phyloP scores from a whole-genome alignment of 1,284 basidiomycete genomes.

The Microstroma glucosiphilum region DNA sequence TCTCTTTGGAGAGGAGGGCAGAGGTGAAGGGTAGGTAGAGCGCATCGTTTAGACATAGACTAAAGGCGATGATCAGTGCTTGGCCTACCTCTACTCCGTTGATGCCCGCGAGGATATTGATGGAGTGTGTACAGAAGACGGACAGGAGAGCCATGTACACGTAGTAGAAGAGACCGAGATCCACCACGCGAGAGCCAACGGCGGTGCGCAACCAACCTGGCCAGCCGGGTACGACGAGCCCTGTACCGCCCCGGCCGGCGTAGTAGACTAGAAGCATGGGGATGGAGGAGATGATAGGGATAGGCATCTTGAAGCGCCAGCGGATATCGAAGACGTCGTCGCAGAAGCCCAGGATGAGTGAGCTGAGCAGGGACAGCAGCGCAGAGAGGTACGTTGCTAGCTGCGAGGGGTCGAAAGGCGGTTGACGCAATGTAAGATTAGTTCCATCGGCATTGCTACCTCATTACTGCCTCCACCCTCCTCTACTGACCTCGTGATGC shows the following conservation, averaged over 20 bases:
- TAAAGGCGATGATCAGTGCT: conserved; percentile 82
- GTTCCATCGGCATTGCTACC: too few relatives aligned
- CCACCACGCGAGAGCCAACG: conserved; percentile 66
- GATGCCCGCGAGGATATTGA: conserved; percentile 97
- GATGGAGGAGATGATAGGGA: conserved; percentile 85
- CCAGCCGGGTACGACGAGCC: conserved; percentile 78
- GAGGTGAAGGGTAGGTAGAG: conserved; percentile 58
- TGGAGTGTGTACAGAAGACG: conserved; percentile 94
- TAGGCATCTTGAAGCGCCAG: conserved; percentile 96
- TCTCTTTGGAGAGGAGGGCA: not conserved
- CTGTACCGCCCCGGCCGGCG: conserved; percentile 83
- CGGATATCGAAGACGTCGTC: conserved; percentile 98
- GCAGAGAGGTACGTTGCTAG: conserved; percentile 88
- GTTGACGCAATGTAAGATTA: not conserved
- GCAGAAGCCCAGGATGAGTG: conserved; percentile 87
- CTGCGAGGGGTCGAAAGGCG: conserved; percentile 53
- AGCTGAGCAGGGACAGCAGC: conserved; percentile 78
- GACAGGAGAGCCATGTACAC: conserved; percentile 92
- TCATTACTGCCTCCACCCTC: too few relatives aligned
- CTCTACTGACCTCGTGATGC: conserved; percentile 61
- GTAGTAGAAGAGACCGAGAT: conserved; percentile 90
- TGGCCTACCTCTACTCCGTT: conserved; percentile 89
- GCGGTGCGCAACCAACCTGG: conserved; percentile 33
- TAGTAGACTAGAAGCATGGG: conserved; percentile 94
- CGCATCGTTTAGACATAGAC: conserved; percentile 83